A percentile compares a stretch with the other conserved stretches of the same genome.
Conservation (phyloP, 2,329 filamentous ascomycete genomes). For the Ceratocystis diversiconidia region DNA sequence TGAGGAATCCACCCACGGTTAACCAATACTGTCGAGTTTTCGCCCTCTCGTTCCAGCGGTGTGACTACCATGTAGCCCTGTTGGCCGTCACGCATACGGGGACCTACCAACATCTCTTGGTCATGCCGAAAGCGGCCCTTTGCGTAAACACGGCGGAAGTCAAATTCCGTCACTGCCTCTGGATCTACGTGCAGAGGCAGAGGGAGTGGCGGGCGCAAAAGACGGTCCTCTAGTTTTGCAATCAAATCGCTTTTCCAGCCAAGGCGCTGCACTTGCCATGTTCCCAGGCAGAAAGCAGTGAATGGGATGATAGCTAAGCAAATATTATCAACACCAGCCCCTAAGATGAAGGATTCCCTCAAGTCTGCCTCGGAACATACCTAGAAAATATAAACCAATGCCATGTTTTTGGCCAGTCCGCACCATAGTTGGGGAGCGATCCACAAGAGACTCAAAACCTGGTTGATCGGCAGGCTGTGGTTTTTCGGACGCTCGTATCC, state of each 20-base stretch:
- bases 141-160: constrained; percentile 72
- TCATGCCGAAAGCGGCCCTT: constrained; percentile 68
- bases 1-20: constrained; percentile 87
- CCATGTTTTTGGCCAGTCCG: constrained; percentile 61
- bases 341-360: neutral
- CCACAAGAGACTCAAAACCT: constrained; percentile 65
- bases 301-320: constrained; percentile 65
- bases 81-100: constrained; percentile 73
- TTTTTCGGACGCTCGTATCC: constrained; percentile 20
- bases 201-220: constrained; percentile 72
- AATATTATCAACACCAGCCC: neutral
- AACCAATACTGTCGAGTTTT: constrained; percentile 59
- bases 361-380: constrained; percentile 28
- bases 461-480: constrained; percentile 55
- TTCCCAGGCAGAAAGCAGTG: constrained; percentile 77
- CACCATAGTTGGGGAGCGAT: constrained; percentile 70
- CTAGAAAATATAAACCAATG: constrained; percentile 63
- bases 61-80: constrained; percentile 88
- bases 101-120: constrained; percentile 90
- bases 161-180: constrained; percentile 70
- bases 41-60: constrained; percentile 59
- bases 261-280: constrained; percentile 89
- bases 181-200: constrained; percentile 74
- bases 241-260: constrained; percentile 90
- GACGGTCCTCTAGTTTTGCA: constrained; percentile 79